Conservation (phyloP, 2,329 filamentous ascomycete species). For the Penicillium sp. region DNA sequence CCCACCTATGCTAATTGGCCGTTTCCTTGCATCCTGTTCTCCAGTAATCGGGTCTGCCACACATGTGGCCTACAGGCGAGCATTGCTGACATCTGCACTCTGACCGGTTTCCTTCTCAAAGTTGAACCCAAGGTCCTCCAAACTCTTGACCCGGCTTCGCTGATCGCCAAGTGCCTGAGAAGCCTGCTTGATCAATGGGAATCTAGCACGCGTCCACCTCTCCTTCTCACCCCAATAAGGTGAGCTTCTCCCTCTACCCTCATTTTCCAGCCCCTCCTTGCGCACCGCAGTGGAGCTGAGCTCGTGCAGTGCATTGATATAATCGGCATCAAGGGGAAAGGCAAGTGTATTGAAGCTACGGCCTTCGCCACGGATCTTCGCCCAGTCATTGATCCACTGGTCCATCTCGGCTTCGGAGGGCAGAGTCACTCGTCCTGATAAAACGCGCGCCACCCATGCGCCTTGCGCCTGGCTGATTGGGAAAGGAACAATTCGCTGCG, state of each 20-base stretch:
- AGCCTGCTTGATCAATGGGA: conserved; percentile 47
- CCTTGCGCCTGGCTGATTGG: conserved; percentile 13
- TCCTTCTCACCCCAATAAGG: conserved; percentile 47
- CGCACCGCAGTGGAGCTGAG: neutral
- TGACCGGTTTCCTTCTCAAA: conserved; percentile 32
- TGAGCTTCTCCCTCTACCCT: conserved; percentile 41
- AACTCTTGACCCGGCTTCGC: conserved; percentile 35
- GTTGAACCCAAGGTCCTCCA: conserved; percentile 45
- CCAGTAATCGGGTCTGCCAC: too few relatives aligned
- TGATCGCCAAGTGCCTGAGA: conserved; percentile 39
- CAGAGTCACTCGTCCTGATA: conserved; percentile 4
- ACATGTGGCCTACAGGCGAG: neutral
- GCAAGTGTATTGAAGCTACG: conserved; percentile 11
- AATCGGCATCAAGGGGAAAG: conserved; percentile 13
- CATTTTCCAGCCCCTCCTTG: conserved; percentile 35
- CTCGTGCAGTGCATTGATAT: conserved; percentile 14
- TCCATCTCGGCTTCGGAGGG: conserved; percentile 9
- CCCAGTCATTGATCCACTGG: conserved; percentile 7
- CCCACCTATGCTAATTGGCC: too few relatives aligned
- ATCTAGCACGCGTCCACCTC: conserved; percentile 34
- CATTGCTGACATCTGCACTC: neutral
- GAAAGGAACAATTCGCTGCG: conserved; percentile 14
- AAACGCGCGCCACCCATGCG: conserved; percentile 12
- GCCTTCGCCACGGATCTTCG: neutral
- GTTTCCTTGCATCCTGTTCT: too few relatives aligned